Conservation (phyloP, 768 basidiomycete species). For the Boletus rex-veris region DNA sequence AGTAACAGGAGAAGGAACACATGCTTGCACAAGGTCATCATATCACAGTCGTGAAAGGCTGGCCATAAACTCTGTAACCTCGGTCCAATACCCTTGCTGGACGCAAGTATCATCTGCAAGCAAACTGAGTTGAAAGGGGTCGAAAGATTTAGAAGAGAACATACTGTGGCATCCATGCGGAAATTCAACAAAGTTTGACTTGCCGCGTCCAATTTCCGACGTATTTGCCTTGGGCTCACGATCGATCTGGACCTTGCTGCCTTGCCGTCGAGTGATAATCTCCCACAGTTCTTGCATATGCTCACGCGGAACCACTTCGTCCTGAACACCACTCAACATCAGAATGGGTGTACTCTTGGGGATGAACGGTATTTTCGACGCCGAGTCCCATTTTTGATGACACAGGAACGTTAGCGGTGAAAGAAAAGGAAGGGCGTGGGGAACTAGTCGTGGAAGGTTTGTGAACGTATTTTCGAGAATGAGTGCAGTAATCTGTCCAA, state of each 20-base stretch:
- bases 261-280: slow-evolving; percentile 49
- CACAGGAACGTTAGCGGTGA: slow-evolving; percentile 74
- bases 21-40: neutral
- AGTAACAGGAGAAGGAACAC: neutral
- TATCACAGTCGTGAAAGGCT: slow-evolving; percentile 17
- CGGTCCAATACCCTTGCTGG: slow-evolving; percentile 52
- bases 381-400: slow-evolving; percentile 86
- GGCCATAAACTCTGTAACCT: slow-evolving; percentile 48
- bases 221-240: slow-evolving; percentile 32
- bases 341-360: slow-evolving; percentile 69
- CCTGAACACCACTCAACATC: slow-evolving; percentile 69
- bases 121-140: neutral
- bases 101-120: slow-evolving; percentile 51
- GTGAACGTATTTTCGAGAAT: slow-evolving; percentile 94
- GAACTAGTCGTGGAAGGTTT: slow-evolving; percentile 79
- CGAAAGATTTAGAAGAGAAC: slow-evolving; percentile 8
- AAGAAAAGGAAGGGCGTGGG: slow-evolving; percentile 70
- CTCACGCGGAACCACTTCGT: slow-evolving; percentile 50
- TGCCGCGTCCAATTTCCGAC: slow-evolving; percentile 48
- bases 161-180: slow-evolving; percentile 53
- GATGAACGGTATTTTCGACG: slow-evolving; percentile 57
- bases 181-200: slow-evolving; percentile 56
- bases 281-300: slow-evolving; percentile 69
- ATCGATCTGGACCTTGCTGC: slow-evolving; percentile 22
- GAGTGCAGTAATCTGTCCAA: slow-evolving; percentile 62